phyloP scores from a whole-genome alignment of 2,329 filamentous ascomycete species.

The Ophiostoma novo-ulmi region DNA sequence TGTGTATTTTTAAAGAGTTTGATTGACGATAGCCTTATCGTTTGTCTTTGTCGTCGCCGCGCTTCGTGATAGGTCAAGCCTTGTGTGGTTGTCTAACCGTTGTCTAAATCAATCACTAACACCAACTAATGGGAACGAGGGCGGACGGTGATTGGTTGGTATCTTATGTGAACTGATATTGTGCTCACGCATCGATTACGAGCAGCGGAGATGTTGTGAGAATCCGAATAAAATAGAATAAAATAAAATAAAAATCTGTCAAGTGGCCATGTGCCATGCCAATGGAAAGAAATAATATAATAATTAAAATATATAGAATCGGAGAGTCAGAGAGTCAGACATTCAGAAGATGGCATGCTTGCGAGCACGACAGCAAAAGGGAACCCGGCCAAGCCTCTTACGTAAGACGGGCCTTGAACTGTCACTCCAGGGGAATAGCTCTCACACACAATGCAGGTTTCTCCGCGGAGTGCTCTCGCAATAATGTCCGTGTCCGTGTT shows the following conservation, averaged over 20 bases:
- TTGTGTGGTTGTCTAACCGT: conserved; percentile 26
- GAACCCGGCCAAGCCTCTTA: background rate
- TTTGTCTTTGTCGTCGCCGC: conserved; percentile 17
- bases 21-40: background rate
- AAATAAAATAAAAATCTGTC: background rate
- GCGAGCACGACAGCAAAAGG: background rate
- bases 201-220: background rate
- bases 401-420: background rate
- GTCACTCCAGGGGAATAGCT: background rate
- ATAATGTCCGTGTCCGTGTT: too few species aligned
- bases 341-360: too few species aligned
- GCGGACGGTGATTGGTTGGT: background rate
- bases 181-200: background rate
- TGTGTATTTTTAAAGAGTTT: background rate
- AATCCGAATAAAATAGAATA: background rate
- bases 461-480: background rate
- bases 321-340: too few species aligned
- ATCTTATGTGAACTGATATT: background rate
- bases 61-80: conserved; percentile 27
- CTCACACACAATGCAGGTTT: background rate
- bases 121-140: background rate
- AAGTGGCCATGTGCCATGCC: too few species aligned
- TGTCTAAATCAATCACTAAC: conserved; percentile 27
- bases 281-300: too few species aligned
- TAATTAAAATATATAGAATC: too few species aligned